A percentile compares a stretch with the other conserved stretches of the same genome.
Conservation (phyloP, 2,329 filamentous ascomycete species). For the Fonsecaea nubica region DNA sequence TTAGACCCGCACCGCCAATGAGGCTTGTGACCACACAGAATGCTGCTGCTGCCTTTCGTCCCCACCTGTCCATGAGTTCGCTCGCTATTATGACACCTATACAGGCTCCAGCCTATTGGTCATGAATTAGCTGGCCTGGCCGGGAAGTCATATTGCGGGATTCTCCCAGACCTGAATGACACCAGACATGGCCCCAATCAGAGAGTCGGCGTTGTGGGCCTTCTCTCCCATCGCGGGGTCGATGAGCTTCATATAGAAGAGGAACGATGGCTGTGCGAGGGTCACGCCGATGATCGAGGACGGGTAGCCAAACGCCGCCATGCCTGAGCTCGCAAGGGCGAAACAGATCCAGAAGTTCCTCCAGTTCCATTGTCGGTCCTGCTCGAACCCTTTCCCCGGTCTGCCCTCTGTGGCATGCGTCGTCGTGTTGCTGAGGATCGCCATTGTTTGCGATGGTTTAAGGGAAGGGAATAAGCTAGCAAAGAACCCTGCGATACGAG, state of each 20-base stretch:
- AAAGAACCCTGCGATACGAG: background rate
- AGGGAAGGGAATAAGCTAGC: background rate
- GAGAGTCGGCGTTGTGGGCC: background rate
- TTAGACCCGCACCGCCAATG: background rate
- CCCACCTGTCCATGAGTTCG: constrained; percentile 42
- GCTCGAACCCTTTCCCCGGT: background rate
- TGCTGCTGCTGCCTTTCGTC: constrained; percentile 15
- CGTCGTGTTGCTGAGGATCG: background rate
- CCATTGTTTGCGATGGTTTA: background rate
- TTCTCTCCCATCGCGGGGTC: background rate
- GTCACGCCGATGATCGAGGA: constrained; percentile 30
- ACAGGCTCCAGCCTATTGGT: constrained; percentile 4
- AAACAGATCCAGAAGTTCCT: constrained; percentile 6
- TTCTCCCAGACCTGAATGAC: constrained; percentile 1
- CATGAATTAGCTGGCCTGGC: background rate
- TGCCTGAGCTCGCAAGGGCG: background rate
- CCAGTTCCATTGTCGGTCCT: constrained; percentile 4
- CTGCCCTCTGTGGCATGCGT: background rate
- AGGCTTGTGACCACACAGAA: constrained; percentile 1
- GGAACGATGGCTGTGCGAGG: constrained; percentile 52
- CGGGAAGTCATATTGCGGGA: too few species aligned
- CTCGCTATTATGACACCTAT: constrained; percentile 4
- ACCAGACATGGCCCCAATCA: constrained; percentile 18
- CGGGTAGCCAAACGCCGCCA: constrained; percentile 12
- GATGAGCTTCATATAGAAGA: constrained; percentile 39